Base-by-base conservation (phyloP, 495 filamentous ascomycete species). In the Annulohypoxylon nitens region DNA sequence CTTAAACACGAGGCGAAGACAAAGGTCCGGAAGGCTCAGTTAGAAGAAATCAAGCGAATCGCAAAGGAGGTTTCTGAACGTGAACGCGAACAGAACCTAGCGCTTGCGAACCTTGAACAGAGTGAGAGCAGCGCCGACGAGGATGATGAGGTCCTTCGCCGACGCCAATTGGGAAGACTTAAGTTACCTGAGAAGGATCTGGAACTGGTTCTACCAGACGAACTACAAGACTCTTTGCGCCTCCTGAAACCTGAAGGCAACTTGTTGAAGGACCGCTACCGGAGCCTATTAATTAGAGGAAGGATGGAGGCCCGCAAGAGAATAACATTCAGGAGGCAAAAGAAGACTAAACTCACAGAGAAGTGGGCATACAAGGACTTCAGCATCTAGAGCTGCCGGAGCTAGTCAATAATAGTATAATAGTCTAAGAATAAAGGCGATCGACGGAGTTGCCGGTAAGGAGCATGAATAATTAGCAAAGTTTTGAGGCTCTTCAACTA, bases 301-400 rank as follows among this genome's bases (percentile, higher is more conserved):
- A 97, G 96, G 82, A 81, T 98, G 59, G 96, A 99, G 83, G 86
- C 88, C 20, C 85, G 96, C 75, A 91, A 89, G 79, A 89, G 90
- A 9, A 86, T 96, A 61, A 85, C 89, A 43, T 93, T 94, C 82
- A 85, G 84, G 68, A 95, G 92, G 86, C 93, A 95, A 83, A 85
- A 88, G 67, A 93, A 89, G 86, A 90, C 83, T 75, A 91, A 90
- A 79, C 78, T 90, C 25, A 97, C 93, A 14, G 97, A 97, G 88
- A 98, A 97, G 82, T 99, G 96, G 96, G 86, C 90, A 60, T 93
- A 95, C 79, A 98, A 98, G 84, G 96, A 99, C 80, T 98, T 97
- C 83, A 88, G 45, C 55, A 75, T 81, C 26, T 79, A 77, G 57
- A 61, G 36, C 25, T 36, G 36, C 26, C 78, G 76, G 57, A 61